Percentiles rank a stretch among this genome's conserved stretches.
Conservation (phyloP, 768 basidiomycete species). For the Clavulina sp. region DNA sequence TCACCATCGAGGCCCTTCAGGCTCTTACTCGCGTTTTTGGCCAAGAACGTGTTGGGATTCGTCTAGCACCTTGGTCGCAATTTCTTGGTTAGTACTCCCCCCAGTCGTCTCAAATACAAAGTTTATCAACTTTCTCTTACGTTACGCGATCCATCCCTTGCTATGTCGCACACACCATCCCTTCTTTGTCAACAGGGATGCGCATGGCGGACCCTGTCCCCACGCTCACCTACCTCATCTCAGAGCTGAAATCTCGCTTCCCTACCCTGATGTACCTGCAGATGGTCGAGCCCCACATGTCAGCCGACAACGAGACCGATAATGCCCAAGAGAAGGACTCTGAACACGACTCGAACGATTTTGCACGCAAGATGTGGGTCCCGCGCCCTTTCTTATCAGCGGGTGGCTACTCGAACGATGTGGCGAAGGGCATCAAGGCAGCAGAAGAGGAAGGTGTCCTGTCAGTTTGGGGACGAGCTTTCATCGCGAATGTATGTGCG, state of each 20-base stretch:
- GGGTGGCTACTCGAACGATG: not conserved
- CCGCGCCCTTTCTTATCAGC: not conserved
- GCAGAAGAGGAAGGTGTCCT: not conserved
- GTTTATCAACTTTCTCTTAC: constrained; percentile 21
- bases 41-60: constrained; percentile 32
- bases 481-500: constrained; percentile 1
- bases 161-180: constrained; percentile 17
- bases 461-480: not conserved
- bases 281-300: constrained; percentile 26
- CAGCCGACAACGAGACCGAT: no score
- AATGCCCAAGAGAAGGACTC: no score
- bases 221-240: constrained; percentile 35
- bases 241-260: constrained; percentile 25
- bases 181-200: constrained; percentile 18
- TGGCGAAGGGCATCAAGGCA: not conserved
- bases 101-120: no score
- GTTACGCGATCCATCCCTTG: constrained; percentile 19
- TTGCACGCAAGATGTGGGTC: not conserved
- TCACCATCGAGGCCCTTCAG: constrained; percentile 36
- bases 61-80: constrained; percentile 48
- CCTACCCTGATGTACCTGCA: constrained; percentile 35
- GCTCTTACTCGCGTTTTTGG: constrained; percentile 37
- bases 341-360: no score
- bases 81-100: no score
- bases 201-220: constrained; percentile 32